A percentile compares a stretch with the other conserved stretches of the same genome.
These are phyloP conservation scores for Lindgomyces ingoldianus DNA, from an alignment of 495 filamentous ascomycete species.

Conservation along the genomic window DNA sequence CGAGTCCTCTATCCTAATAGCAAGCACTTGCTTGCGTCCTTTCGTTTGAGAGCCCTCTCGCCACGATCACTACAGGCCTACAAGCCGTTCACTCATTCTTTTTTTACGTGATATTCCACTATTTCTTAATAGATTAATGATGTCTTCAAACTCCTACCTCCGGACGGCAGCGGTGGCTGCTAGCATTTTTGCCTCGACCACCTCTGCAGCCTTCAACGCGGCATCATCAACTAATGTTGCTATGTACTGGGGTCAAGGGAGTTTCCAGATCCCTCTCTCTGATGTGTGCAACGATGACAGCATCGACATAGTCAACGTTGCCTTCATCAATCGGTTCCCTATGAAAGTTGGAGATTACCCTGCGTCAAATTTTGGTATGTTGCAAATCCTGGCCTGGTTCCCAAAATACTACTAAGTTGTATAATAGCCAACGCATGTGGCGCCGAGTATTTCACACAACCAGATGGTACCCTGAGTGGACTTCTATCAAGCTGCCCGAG, in stretches of 20 bases:
- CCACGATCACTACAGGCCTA: constrained; percentile 35
- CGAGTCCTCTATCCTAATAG: constrained; percentile 16
- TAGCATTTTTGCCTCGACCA: constrained; percentile 18
- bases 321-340: constrained; percentile 67
- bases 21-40: constrained; percentile 41
- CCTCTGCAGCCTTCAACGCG: constrained; percentile 37
- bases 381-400: neutral
- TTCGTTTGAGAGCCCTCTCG: constrained; percentile 34
- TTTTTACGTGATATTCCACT: constrained; percentile 5
- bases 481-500: constrained; percentile 43
- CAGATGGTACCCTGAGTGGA: constrained; percentile 37
- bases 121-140: constrained; percentile 18
- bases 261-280: constrained; percentile 49
- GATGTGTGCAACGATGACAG: constrained; percentile 60
- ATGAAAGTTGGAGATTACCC: constrained; percentile 58
- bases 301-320: constrained; percentile 68
- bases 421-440: constrained; percentile 59
- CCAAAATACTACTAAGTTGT: neutral
- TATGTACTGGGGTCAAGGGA: constrained; percentile 58
- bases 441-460: constrained; percentile 39
- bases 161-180: constrained; percentile 16
- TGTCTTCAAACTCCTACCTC: constrained; percentile 25
- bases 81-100: constrained; percentile 25
- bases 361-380: constrained; percentile 60
- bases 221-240: constrained; percentile 49